Percentiles rank a stretch among this genome's conserved stretches.
phyloP scores from a whole-genome alignment of 768 basidiomycete genomes.

The Amanita exitialis region DNA sequence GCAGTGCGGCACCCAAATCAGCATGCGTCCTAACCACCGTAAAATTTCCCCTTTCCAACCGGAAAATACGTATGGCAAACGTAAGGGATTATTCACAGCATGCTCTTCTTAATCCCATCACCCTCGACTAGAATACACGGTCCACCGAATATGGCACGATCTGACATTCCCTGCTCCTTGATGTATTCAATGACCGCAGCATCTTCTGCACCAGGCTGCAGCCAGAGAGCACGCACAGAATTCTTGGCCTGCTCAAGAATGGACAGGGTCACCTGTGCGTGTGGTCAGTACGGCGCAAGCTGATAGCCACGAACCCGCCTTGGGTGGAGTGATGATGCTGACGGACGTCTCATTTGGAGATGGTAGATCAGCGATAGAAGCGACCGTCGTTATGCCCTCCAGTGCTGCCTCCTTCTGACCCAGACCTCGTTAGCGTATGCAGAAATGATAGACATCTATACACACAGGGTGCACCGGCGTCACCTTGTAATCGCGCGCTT shows the following conservation, averaged over 20 bases:
- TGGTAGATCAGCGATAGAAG: constrained; percentile 44
- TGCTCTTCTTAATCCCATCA: constrained; percentile 39
- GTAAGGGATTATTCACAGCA: background rate
- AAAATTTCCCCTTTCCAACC: too few relatives aligned
- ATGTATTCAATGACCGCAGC: constrained; percentile 53
- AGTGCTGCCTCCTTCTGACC: constrained; percentile 59
- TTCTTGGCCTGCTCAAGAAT: constrained; percentile 58
- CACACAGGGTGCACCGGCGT: constrained; percentile 70
- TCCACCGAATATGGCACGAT: constrained; percentile 71
- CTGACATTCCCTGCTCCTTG: constrained; percentile 49
- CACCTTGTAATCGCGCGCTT: constrained; percentile 43
- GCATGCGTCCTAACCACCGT: too few relatives aligned
- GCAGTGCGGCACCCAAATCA: too few relatives aligned
- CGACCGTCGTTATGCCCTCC: constrained; percentile 52
- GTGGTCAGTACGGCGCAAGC: background rate
- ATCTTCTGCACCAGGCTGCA: constrained; percentile 84
- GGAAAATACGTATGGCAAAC: background rate
- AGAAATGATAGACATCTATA: constrained; percentile 1
- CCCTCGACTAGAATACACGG: constrained; percentile 78
- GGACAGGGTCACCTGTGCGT: constrained; percentile 53
- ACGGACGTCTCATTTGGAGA: constrained; percentile 59
- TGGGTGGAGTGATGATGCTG: constrained; percentile 70
- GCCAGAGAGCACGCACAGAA: constrained; percentile 75
- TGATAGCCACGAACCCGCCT: constrained; percentile 26
- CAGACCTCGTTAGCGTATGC: constrained; percentile 3